Percentiles rank a stretch among this genome's conserved stretches.
phyloP scores from a whole-genome alignment of 2,329 filamentous ascomycete genomes.

The Ophiostoma perfectum region DNA sequence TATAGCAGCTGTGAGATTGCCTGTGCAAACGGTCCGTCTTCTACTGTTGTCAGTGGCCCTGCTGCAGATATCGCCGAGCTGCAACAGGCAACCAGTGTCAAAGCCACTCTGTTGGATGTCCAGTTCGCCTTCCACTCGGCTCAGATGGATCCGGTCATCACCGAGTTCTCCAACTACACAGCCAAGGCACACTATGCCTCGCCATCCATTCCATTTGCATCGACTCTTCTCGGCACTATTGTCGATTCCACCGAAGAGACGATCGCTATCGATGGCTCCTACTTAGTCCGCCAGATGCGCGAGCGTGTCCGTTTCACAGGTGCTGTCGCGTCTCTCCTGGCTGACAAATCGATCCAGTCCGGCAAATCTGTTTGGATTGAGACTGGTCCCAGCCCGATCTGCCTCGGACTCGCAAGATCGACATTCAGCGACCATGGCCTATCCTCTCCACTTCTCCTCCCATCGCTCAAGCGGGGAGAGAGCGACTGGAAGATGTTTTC shows the following conservation, averaged over 20 bases:
- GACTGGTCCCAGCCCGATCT: conserved; percentile 66
- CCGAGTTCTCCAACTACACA: conserved; percentile 48
- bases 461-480: conserved; percentile 59
- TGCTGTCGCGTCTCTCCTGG: conserved; percentile 54
- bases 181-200: conserved; percentile 33
- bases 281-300: conserved; percentile 60
- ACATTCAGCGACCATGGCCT: conserved; percentile 42
- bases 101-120: conserved; percentile 44
- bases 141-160: conserved; percentile 50
- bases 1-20: conserved; percentile 46
- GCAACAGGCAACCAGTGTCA: conserved; percentile 37
- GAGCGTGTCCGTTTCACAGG: conserved; percentile 64
- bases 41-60: conserved; percentile 62
- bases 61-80: conserved; percentile 42
- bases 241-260: conserved; percentile 43
- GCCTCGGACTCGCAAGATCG: conserved; percentile 61
- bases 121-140: conserved; percentile 51
- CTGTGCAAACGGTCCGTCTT: conserved; percentile 69
- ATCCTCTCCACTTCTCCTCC: conserved; percentile 45
- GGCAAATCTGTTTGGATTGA: conserved; percentile 67
- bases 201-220: conserved; percentile 56
- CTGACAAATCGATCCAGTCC: conserved; percentile 49
- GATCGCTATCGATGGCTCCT: conserved; percentile 50
- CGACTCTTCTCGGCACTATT: conserved; percentile 58
- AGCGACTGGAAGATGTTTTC: conserved; percentile 60